Base-by-base conservation (phyloP, 2,329 filamentous ascomycete species). In the Trichoderma atroviride region DNA sequence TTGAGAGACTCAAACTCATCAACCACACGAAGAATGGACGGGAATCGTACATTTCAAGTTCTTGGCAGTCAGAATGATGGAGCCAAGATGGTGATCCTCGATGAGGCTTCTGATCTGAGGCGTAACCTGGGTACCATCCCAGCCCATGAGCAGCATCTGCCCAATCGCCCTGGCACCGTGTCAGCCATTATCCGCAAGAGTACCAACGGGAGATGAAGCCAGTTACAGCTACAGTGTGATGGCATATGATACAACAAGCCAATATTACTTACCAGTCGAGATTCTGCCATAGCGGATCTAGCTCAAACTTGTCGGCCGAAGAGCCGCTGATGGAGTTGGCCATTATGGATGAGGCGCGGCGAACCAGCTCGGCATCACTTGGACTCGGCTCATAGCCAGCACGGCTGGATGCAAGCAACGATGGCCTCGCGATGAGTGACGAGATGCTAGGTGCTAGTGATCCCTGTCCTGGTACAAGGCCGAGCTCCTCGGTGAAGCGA, bases 71-170 rank as follows among this genome's bases (percentile, higher is more conserved):
- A 96, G 82, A 70, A 94, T 84, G 76, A 98, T 92, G 64, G 93
- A 96, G 68, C 96, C 96, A 59, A 99, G 85, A 78, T 98, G 92
- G 78, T 95, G 89, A 74, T 93, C 87, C 78, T 92, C 89, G 76
- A 97, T 96, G 73, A 94, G 86, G 74, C 88, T 90, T 73, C 88
- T 89, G 78, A 96, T 94, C 79, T 94, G 92, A 71, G 92, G 92
- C 31, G 92, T 95, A 66, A 96, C 90, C 78, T 92, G 88, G 68
- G 91, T 93, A 71, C 92, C 92, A 83, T 96, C 92, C 85, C 93
- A 96, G 78, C 92, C 92, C 90, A 94, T 92, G 79, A 92, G 91
- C 79, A 93, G 85, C 83, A 90, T 87, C 83, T 93, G 91, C 71
- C 91, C 91, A 83, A 93, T 89, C 71, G 88, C 87, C 85, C 88